Base-by-base conservation (phyloP, 768 basidiomycete genomes). In the Auriscalpium microsporum region DNA sequence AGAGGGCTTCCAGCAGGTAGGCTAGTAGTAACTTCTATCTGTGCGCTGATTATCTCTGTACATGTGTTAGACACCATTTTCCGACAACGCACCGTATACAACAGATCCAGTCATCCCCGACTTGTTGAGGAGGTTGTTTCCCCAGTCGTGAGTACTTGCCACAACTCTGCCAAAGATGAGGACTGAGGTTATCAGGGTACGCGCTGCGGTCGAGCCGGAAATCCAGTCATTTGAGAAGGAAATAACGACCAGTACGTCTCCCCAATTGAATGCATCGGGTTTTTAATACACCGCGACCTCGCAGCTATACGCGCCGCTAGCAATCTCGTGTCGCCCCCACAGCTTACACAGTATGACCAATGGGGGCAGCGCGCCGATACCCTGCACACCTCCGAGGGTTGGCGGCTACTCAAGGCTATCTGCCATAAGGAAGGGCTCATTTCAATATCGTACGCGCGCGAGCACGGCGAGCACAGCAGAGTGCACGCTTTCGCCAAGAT, bases 371-470 rank as follows among this genome's bases (percentile, higher is more conserved):
- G 82, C 10, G 70, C 88, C 8, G 87, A 91, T 65, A 68, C 71
- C 4, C 75, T 92, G 0, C 73, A 81, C 40, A 87, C 86, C 1
- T 84, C 82, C 16, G 86, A 88, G 63, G 85, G 81, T 0, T 91
- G 88, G 88, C 72, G 82, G 13, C 72, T 72, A 17, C 72, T 90
- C 59, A 88, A 87, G 67, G 79, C 76, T 0, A 63, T 81, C 23
- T 74, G 77, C 36, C 80, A 84, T 60, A 72, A 75, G 53, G 85
- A 86, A 66, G 88, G 88, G 9, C 64, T 85, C 17, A 78, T 84
- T 1, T 80, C 75, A 10, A 85, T 86, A 48, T 78, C 83, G 60
- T 87, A 86, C 60, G 83, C 87, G 57, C 76, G 86, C 13, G 77
- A 72, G 60, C 81, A 81, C 47, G 69, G 72, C 1, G 81, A 83